Evolutionary conservation across 495 filamentous ascomycete species (phyloP), one percentile per base, ranked within the genome.

Genomic region (Talaromyces trachyspermus): DNA sequence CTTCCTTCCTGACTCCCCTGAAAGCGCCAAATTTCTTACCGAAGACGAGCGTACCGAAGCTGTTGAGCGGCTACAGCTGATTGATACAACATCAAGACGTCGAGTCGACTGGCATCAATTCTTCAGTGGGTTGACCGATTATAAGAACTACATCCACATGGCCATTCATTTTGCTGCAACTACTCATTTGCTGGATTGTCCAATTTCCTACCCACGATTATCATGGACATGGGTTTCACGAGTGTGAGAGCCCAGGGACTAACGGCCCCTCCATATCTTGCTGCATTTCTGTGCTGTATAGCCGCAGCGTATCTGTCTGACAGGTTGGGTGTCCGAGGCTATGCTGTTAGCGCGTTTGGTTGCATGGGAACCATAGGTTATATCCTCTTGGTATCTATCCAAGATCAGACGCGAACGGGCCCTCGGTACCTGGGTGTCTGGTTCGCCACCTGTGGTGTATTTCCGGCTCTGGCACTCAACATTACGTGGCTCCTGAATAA

Each of bases 171-270:
- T 62, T 59, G 54, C 45, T 60, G 56, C 53, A 62, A 62, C 47
- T 60, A 35, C 41, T 63, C 53, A 22, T 64, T 57, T 38, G 53
- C 58, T 0, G 55, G 53, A 0, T 41, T 91, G 7, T 84, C 86
- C 4, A 83, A 87, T 1, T 90, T 88, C 57, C 71, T 89, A 1
- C 86, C 86, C 0, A 79, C 82, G 10, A 85, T 89, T 55, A 68
- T 87, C 8, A 62, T 74, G 37, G 70, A 76, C 25, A 85, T 88
- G 81, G 85, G 84, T 6, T 87, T 79, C 60, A 75, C 68, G 5
- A 58, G 69, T 2, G 69, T 86, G 35, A 69, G 80, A 43, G 76
- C 85, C 0, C 86, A 91, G 58, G 85, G 83, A 0, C 75, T 89
- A 11, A 78, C 78, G 14, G 82, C 84, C 0, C 86, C 85, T 2